Evolutionary conservation across 2,329 filamentous ascomycete genomes (phyloP), one percentile per base, ranked within the genome.

Genomic region (Cladosporium sp.): DNA sequence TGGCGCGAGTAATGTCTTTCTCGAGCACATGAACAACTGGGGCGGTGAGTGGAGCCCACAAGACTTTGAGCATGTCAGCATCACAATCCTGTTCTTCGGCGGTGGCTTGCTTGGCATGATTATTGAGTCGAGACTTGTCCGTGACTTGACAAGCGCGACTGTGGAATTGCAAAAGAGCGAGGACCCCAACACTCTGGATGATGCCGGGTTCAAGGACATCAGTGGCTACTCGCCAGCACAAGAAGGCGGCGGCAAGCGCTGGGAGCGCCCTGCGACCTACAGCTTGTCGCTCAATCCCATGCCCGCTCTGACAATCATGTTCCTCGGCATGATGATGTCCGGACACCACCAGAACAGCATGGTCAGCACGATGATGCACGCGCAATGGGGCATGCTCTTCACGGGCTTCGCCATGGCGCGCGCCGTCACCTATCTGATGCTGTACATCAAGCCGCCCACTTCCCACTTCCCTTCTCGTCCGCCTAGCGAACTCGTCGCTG

Each of bases 241-340:
- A 49, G n/a, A 42, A 38, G 33, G 32, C 52, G 33, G 7, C 7
- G 65, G 70, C n/a, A 72, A 78, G 43, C 65, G 72, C 14, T 81
- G 81, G 67, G 71, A 77, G 48, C 67, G 77, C 14, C 89, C 89
- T 0, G 77, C 76, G 51, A 81, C 82, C 8, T 91, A 95, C 68
- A 72, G 75, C 10, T 81, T 90, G 59, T 88, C 91, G 1, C 77
- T 93, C 66, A 96, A 97, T 68, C 92, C 91, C 0, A 81, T 97
- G 61, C 93, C 92, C 0, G 88, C 85, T 1, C 76, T 97, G 3
- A 81, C 95, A 45, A 92, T 97, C 59, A 76, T 96, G 54, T 76
- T 96, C 1, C 77, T 96, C 1, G 93, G 93, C 33, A 81, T 91
- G 67, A 93, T 95, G 87, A 97, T 97, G 92, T 86, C 86, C 65